Evolutionary conservation across 768 basidiomycete genomes (phyloP).

Genomic region (Solioccasus polychromus): DNA sequence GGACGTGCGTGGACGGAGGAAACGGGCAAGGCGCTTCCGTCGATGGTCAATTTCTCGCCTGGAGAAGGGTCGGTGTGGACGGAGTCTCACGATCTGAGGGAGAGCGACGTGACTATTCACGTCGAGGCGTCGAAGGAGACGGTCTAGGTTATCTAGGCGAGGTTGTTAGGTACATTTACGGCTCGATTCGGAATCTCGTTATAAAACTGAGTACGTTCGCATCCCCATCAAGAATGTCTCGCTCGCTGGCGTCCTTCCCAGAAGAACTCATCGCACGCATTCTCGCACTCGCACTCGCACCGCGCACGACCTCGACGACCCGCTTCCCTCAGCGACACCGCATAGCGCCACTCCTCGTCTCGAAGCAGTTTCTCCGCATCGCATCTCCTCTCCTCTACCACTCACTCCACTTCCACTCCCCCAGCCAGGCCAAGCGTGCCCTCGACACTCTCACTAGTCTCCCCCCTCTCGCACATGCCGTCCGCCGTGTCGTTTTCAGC

Average conservation of each 20-base stretch:
- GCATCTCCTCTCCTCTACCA: conserved; percentile 57
- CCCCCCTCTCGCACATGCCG: conserved; percentile 37
- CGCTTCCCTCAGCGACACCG: conserved; percentile 22
- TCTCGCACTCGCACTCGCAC: conserved; percentile 31
- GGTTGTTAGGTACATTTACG: conserved; percentile 2
- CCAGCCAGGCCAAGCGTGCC: conserved; percentile 37
- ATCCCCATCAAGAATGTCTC: conserved; percentile 8
- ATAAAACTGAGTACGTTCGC: conserved; percentile 7
- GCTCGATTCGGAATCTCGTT: conserved; percentile 15
- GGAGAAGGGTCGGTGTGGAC: not conserved
- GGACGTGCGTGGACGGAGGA: conserved; percentile 16
- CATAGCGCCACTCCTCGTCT: conserved; percentile 49
- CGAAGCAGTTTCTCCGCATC: conserved; percentile 51
- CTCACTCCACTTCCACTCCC: conserved; percentile 43
- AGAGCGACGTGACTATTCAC: not conserved
- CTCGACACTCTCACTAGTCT: conserved; percentile 35
- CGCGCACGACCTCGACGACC: conserved; percentile 24
- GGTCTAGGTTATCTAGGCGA: not conserved
- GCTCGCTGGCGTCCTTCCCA: conserved; percentile 32
- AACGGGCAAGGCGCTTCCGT: not conserved
- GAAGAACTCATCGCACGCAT: conserved; percentile 49
- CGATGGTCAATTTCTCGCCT: conserved; percentile 14
- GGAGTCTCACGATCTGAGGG: not conserved
- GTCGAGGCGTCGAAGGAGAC: too few relatives aligned
- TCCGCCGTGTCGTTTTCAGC: conserved; percentile 41